Evolutionary conservation across 805 yeast genomes (phyloP).

Genomic region (Tetrapisispora iriomotensis): DNA sequence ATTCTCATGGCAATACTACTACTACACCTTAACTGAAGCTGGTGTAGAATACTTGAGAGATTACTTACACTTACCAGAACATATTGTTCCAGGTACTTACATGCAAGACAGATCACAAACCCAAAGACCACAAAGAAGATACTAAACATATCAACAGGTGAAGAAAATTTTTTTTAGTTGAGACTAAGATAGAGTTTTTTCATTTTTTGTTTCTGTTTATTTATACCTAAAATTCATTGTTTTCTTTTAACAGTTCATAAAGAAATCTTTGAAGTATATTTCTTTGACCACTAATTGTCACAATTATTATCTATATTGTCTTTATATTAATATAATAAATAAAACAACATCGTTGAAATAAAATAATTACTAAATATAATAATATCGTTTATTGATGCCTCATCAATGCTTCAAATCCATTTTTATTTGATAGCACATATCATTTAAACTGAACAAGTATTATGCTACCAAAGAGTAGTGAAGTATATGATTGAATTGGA

Average conservation of each 20-base stretch:
- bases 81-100: slow-evolving; percentile 96
- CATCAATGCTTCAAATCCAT: too few species aligned
- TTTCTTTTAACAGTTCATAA: neutral
- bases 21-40: slow-evolving; percentile 99
- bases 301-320: slow-evolving; percentile 1
- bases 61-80: slow-evolving; percentile 97
- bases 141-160: slow-evolving; percentile 17
- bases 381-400: too few species aligned
- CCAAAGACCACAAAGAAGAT: slow-evolving; percentile 51
- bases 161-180: neutral
- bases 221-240: too few species aligned
- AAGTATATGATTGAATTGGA: too few species aligned
- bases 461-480: too few species aligned
- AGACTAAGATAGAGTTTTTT: too few species aligned
- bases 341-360: slow-evolving; percentile 3
- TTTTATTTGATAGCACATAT: too few species aligned
- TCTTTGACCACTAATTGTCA: neutral
- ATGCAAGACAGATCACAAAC: slow-evolving; percentile 86
- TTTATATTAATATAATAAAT: slow-evolving; percentile 4
- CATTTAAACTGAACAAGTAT: too few species aligned
- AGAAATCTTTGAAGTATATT: slow-evolving; percentile 1
- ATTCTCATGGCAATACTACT: slow-evolving; percentile 99
- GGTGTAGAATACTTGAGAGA: slow-evolving; percentile 98
- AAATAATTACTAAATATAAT: neutral
- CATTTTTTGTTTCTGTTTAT: too few species aligned